Percentiles rank a stretch among this genome's conserved stretches.
phyloP scores from a whole-genome alignment of 495 filamentous ascomycete species.

The Penicillium ochrochloron region DNA sequence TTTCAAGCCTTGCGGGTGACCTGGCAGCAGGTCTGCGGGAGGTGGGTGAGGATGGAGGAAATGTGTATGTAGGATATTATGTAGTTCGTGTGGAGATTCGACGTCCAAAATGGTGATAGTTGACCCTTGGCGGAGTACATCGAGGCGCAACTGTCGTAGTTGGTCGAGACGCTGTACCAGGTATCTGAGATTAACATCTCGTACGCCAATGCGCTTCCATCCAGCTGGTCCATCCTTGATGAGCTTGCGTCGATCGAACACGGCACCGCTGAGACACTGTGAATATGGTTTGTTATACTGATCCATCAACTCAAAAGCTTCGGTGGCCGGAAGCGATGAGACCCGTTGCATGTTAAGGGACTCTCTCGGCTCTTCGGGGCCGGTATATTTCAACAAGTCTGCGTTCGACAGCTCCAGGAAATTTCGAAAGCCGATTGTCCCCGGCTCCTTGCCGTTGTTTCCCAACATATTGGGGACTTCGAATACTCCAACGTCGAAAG shows the following conservation, averaged over 20 bases:
- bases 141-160: conserved; percentile 45
- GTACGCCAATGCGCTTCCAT: conserved; percentile 50
- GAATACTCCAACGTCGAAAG: conserved; percentile 60
- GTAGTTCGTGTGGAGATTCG: conserved; percentile 48
- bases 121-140: conserved; percentile 38
- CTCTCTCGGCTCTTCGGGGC: conserved; percentile 34
- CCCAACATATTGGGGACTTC: conserved; percentile 77
- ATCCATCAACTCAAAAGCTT: conserved; percentile 46
- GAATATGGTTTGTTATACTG: conserved; percentile 41
- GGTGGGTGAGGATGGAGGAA: conserved; percentile 46
- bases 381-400: conserved; percentile 57
- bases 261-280: conserved; percentile 37
- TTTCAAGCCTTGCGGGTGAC: conserved; percentile 47
- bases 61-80: conserved; percentile 48
- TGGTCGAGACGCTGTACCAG: conserved; percentile 50
- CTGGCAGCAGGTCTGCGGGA: conserved; percentile 25
- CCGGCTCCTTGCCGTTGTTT: conserved; percentile 69
- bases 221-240: conserved; percentile 40
- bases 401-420: conserved; percentile 71
- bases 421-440: conserved; percentile 74
- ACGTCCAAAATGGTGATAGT: conserved; percentile 48
- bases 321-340: conserved; percentile 34
- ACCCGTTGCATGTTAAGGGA: conserved; percentile 39
- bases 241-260: conserved; percentile 42
- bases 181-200: conserved; percentile 39